These are phyloP conservation scores for Acrodontium crateriforme DNA, from an alignment of 2,329 filamentous ascomycete species.

Conservation along the genomic window DNA sequence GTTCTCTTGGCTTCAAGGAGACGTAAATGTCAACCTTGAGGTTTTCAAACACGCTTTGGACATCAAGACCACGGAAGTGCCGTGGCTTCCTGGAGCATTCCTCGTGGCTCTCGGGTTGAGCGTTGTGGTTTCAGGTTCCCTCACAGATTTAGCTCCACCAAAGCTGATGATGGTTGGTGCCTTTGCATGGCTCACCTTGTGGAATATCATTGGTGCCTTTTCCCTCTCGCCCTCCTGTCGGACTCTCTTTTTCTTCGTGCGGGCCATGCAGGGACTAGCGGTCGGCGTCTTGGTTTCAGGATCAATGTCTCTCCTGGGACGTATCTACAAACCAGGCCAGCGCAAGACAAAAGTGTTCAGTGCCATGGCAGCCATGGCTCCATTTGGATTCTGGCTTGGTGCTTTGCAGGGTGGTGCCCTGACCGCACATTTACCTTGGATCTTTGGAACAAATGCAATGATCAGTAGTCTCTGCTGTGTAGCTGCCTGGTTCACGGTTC, in stretches of 20 bases:
- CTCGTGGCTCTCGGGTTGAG: conserved; percentile 29
- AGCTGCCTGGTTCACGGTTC: conserved; percentile 28
- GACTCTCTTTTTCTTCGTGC: conserved; percentile 24
- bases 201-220: conserved; percentile 27
- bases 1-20: conserved; percentile 29
- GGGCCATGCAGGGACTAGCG: conserved; percentile 25
- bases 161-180: conserved; percentile 30
- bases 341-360: conserved; percentile 26
- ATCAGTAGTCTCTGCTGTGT: conserved; percentile 24
- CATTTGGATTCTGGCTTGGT: conserved; percentile 25
- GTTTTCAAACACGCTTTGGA: conserved; percentile 25
- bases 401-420: conserved; percentile 30
- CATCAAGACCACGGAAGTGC: conserved; percentile 26
- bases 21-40: conserved; percentile 28
- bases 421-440: conserved; percentile 27
- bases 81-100: conserved; percentile 31
- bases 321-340: conserved; percentile 26
- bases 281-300: conserved; percentile 24
- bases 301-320: conserved; percentile 24
- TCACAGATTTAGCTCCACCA: conserved; percentile 29
- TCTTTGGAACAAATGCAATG: conserved; percentile 31
- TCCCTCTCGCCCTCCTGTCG: conserved; percentile 23
- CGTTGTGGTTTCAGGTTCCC: conserved; percentile 25
- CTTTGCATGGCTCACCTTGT: conserved; percentile 28
- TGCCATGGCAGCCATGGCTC: conserved; percentile 23